Evolutionary conservation across 208 protist genomes (phyloP).

Genomic region (Leishmania tarentolae): DNA sequence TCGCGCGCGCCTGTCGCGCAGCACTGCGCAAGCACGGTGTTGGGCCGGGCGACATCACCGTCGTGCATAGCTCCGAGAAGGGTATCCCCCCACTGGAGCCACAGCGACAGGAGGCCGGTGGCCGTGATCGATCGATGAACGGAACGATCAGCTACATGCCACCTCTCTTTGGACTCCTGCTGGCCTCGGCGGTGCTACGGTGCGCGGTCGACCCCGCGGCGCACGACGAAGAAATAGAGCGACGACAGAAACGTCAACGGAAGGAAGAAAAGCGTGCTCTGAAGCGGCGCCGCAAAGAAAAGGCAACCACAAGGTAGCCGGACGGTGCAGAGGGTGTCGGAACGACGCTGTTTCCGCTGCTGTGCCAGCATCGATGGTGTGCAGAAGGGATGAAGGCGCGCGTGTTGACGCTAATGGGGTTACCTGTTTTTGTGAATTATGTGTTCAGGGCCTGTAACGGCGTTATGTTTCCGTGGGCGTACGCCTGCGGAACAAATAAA

Average conservation of each 20-base stretch:
- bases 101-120: slow-evolving; percentile 77
- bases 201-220: slow-evolving; percentile 60
- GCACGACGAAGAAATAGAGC: slow-evolving; percentile 44
- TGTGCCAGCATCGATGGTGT: neutral
- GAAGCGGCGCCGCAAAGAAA: slow-evolving; percentile 15
- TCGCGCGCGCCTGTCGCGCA: slow-evolving; percentile 65
- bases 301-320: neutral
- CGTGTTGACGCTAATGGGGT: neutral
- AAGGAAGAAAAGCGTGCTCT: slow-evolving; percentile 34
- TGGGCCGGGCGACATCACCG: slow-evolving; percentile 54
- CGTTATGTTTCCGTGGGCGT: neutral
- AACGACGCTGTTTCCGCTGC: neutral
- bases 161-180: slow-evolving; percentile 79
- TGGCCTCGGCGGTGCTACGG: slow-evolving; percentile 74
- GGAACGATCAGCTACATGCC: slow-evolving; percentile 93
- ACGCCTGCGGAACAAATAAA: too few species aligned
- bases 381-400: neutral
- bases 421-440: neutral
- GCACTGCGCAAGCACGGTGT: slow-evolving; percentile 71
- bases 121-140: slow-evolving; percentile 80
- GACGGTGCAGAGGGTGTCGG: neutral
- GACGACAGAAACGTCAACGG: slow-evolving; percentile 32
- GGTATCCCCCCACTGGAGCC: slow-evolving; percentile 62
- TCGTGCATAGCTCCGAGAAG: slow-evolving; percentile 75
- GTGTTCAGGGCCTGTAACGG: neutral